Base-by-base conservation (phyloP, 148 eudicot genomes). In the Amaranthus palmeri region DNA sequence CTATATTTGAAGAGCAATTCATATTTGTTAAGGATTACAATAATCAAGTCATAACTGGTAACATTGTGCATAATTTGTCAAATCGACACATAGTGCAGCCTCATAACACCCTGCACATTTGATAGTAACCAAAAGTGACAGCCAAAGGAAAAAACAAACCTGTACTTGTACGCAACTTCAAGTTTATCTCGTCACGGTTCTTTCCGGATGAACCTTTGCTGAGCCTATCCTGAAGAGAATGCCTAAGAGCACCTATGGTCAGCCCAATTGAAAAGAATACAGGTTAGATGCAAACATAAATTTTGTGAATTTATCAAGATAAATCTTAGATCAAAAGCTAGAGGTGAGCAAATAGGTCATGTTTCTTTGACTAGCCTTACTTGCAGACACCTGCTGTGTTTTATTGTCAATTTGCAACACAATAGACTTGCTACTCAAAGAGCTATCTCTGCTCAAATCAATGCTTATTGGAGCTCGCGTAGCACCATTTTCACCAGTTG, bases 401-500 rank as follows among this genome's bases (percentile, higher is more conserved):
- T 93, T 93, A 71, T 86, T 93, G 72, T 93, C 98, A 75, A 93
- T 90, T 84, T 93, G 96, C 79, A 93, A 77, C 58, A 93, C 76
- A 73, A 93, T 88, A 36, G 98, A 85, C 76, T 88, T 93, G 86
- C 92, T 90, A 78, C 88, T 88, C 51, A 93, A 74, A 66, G 96
- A 87, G 70, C 85, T 66, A 83, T 93, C 98, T 78, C 96, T 83
- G 54, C 77, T 79, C 74, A 93, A 86, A 68, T 88, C 98, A 65
- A 93, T 86, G 81, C 88, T 87, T 74, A 93, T 93, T 41, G 98
- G 98, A 73, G 98, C 98, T 65, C 98, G 89, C 12, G 98, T 93
- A 17, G 98, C 98, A 72, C 98, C 98, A 73, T 93, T 93, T 86
- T 93, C 98, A 77, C 98, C 98, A 53, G 98, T 93, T 75, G 98